Evolutionary conservation across 2,329 filamentous ascomycete genomes (phyloP).

Genomic region (Sarocladium kiliense): DNA sequence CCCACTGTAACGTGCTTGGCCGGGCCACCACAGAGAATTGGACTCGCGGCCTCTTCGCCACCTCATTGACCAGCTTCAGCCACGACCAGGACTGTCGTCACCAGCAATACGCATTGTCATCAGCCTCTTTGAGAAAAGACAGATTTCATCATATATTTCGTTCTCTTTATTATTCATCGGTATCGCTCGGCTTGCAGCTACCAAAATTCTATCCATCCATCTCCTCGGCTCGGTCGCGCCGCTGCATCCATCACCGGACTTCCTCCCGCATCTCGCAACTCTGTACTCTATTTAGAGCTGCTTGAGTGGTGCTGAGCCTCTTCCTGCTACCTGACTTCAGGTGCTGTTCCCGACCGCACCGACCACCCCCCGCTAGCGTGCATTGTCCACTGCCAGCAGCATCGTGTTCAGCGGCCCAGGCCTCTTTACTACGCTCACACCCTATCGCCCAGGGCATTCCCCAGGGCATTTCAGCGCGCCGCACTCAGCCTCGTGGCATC

Average conservation of each 20-base stretch:
- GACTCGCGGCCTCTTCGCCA: slow-evolving; percentile 8
- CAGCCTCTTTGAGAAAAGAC: neutral
- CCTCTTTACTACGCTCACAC: slow-evolving; percentile 1
- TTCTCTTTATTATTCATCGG: neutral
- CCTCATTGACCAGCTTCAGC: neutral
- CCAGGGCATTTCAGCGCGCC: slow-evolving; percentile 4
- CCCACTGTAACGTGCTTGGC: slow-evolving; percentile 5
- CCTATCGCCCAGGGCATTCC: slow-evolving; percentile 5
- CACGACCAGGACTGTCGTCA: slow-evolving; percentile 5
- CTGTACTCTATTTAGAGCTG: slow-evolving; percentile 5
- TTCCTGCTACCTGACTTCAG: neutral
- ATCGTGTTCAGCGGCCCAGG: neutral
- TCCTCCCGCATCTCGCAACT: slow-evolving; percentile 3
- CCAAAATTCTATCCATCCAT: neutral
- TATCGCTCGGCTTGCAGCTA: slow-evolving; percentile 2
- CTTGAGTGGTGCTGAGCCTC: slow-evolving; percentile 2
- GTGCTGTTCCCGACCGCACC: neutral
- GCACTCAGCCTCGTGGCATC: slow-evolving; percentile 11
- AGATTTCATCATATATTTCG: neutral
- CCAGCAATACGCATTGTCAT: neutral
- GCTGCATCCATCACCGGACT: neutral
- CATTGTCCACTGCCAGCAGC: slow-evolving; percentile 1
- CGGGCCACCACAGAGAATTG: slow-evolving; percentile 3
- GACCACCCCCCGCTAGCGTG: neutral
- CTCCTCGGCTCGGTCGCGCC: slow-evolving; percentile 4